These are phyloP conservation scores for Diutina ranongensis DNA, from an alignment of 1,139 yeast species.

Conservation along the genomic window DNA sequence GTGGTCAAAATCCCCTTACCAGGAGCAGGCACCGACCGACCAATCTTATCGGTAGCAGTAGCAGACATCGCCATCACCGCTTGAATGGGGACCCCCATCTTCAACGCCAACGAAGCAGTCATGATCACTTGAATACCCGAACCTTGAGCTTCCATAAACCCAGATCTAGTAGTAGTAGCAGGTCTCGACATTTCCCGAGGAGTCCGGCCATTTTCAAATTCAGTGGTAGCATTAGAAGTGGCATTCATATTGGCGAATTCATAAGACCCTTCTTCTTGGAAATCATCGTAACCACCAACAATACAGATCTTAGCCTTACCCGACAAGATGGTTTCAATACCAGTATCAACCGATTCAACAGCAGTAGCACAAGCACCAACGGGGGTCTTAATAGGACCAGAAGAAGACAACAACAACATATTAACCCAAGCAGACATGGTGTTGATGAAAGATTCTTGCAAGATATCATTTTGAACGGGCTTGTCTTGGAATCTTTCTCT, in stretches of 20 bases:
- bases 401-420: conserved; percentile 92
- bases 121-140: conserved; percentile 95
- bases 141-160: conserved; percentile 99
- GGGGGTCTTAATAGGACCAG: conserved; percentile 98
- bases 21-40: conserved; percentile 99
- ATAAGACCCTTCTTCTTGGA: conserved; percentile 97
- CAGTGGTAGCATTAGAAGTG: conserved; percentile 79
- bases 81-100: conserved; percentile 98
- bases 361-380: conserved; percentile 99
- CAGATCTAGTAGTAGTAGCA: conserved; percentile 87
- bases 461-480: conserved; percentile 92
- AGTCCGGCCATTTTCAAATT: conserved; percentile 91
- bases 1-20: conserved; percentile 98
- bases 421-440: conserved; percentile 99
- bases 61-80: conserved; percentile 92
- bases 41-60: conserved; percentile 96
- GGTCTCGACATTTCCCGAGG: conserved; percentile 99
- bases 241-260: conserved; percentile 99
- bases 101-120: conserved; percentile 87
- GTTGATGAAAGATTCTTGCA: conserved; percentile 96
- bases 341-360: conserved; percentile 91
- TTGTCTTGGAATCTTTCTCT: conserved; percentile 83
- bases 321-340: conserved; percentile 82
- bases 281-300: conserved; percentile 98
- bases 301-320: conserved; percentile 94